Percentiles rank a stretch among this genome's conserved stretches.
phyloP scores from a whole-genome alignment of 1,284 basidiomycete genomes.

The Fomitopsis pinicola region DNA sequence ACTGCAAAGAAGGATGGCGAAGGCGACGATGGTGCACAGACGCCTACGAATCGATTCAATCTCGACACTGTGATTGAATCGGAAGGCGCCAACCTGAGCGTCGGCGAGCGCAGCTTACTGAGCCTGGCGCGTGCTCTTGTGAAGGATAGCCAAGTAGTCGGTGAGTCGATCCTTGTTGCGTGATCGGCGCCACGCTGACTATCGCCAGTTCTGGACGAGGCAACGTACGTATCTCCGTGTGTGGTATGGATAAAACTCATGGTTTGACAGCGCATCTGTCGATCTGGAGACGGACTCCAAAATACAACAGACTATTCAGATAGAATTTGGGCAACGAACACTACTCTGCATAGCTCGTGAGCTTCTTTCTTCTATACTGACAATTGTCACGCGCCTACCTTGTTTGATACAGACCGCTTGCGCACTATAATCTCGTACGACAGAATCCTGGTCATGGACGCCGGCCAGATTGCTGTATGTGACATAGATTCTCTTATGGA shows the following conservation, averaged over 20 bases:
- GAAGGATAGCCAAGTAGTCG: constrained; percentile 30
- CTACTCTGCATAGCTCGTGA: constrained; percentile 28
- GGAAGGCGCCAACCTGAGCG: constrained; percentile 81
- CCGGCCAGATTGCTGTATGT: constrained; percentile 60
- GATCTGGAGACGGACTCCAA: constrained; percentile 58
- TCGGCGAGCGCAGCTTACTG: constrained; percentile 46
- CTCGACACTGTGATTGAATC: constrained; percentile 81
- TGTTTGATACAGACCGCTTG: constrained; percentile 46
- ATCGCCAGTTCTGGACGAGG: constrained; percentile 25
- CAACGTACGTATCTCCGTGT: constrained; percentile 21
- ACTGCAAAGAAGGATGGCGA: constrained; percentile 12
- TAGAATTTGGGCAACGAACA: constrained; percentile 33
- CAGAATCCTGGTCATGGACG: constrained; percentile 68
- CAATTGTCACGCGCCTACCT: background rate
- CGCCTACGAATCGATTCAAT: constrained; percentile 40
- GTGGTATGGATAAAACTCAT: background rate
- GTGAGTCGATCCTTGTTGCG: constrained; percentile 25
- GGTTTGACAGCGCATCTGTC: constrained; percentile 33
- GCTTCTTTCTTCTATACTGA: constrained; percentile 4
- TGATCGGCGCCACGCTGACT: background rate
- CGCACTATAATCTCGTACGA: constrained; percentile 82
- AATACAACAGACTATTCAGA: constrained; percentile 57
- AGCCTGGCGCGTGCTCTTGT: constrained; percentile 29
- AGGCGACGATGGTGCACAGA: constrained; percentile 18
- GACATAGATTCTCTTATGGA: background rate